Evolutionary conservation across 1,139 yeast species (phyloP), one percentile per base, ranked within the genome.

Genomic region (Diutina scorzettiae): DNA sequence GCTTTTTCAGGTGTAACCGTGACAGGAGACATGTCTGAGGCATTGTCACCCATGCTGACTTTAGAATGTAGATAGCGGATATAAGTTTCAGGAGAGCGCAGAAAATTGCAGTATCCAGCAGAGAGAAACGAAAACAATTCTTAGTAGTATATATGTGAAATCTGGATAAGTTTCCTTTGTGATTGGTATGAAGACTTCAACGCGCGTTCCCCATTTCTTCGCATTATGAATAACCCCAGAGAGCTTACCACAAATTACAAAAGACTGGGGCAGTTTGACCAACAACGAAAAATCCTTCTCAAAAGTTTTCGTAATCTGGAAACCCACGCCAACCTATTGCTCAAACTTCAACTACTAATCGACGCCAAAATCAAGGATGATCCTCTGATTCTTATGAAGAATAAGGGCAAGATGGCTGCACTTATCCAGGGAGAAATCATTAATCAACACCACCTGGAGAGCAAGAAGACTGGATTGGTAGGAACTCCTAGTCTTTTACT

Each of bases 391-490:
- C 54, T 75, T 17, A 55, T 63, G 45, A 71, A 71, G 49, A 75
- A 73, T 52, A 66, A 63, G 42, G 78, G 77, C 2, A 72, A 69
- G 43, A 62, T 70, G 55, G 73, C 72, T 0, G 79, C 79, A 0
- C 56, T 74, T 44, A 67, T 75, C 2, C 79, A 73, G 47, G 76
- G 74, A 31, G 74, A 63, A 44, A 67, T 63, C 44, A 62, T 66
- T 42, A 62, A 58, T 51, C 27, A 40, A 9, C 39, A 21, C 14
- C 17, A 34, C 27, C 19, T 23, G n/a, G 39, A 34, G n/a, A 14
- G 17, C 12, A 34, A 34, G 25, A 23, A 23, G 12, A 34, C 11
- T 3, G 12, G 16, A 6, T 5, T 11, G 5, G 20, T 11, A 7
- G 39, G 11, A 11, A 7, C 29, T 11, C 39, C 39, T 12, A 34